phyloP scores from a whole-genome alignment of 257 asterid genomes.

The Solanum gracilifrons region DNA sequence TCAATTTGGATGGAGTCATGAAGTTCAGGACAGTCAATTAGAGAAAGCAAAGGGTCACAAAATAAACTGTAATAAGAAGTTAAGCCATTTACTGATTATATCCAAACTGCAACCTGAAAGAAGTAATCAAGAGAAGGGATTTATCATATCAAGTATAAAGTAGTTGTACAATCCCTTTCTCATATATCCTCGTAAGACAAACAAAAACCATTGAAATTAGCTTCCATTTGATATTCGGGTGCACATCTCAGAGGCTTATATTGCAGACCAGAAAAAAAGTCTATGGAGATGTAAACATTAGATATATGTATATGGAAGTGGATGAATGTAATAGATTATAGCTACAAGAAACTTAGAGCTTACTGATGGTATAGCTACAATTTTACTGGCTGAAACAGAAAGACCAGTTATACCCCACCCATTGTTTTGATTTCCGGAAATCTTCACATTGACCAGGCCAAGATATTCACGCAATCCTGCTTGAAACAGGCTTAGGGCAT shows the following conservation, averaged over 20 bases:
- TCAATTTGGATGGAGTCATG: not conserved
- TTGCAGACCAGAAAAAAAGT: not conserved
- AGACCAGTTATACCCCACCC: slow-evolving; percentile 91
- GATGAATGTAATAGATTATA: not conserved
- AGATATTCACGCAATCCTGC: slow-evolving; percentile 76
- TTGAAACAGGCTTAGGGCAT: slow-evolving; percentile 67
- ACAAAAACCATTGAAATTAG: not conserved
- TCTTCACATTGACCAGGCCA: slow-evolving; percentile 32
- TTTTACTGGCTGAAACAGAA: slow-evolving; percentile 84
- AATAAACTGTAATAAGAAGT: not conserved
- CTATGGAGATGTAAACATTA: not conserved
- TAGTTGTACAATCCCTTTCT: not conserved
- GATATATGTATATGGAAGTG: not conserved
- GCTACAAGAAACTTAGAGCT: not conserved
- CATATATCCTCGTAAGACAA: not conserved
- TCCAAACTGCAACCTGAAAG: not conserved
- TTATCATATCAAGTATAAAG: not conserved
- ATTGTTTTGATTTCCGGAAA: slow-evolving; percentile 29
- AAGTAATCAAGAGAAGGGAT: not conserved
- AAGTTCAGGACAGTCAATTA: not conserved
- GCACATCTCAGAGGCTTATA: not conserved
- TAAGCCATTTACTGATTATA: not conserved
- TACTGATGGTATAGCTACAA: slow-evolving; percentile 42
- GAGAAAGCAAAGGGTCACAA: not conserved
- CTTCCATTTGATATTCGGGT: not conserved